Conservation (phyloP, 345 rosid species). For the Populus alba region DNA sequence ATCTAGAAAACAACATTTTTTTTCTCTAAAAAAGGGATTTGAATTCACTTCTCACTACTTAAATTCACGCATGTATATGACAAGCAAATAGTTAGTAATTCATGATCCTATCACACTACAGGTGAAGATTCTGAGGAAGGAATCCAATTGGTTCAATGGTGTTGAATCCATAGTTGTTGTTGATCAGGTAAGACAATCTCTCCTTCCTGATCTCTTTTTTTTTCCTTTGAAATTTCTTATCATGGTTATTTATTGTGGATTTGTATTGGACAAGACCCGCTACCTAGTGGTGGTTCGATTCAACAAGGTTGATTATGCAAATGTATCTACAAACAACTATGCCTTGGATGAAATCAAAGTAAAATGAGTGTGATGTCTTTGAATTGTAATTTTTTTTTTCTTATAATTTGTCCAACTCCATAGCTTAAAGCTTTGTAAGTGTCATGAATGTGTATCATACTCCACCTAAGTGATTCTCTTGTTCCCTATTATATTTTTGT, state of each 20-base stretch:
- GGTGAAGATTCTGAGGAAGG: constrained; percentile 87
- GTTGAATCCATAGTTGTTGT: constrained; percentile 82
- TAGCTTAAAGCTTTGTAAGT: constrained; percentile 28
- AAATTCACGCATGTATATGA: background rate
- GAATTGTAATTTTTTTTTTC: constrained; percentile 23
- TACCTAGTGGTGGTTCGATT: constrained; percentile 96
- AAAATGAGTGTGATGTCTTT: constrained; percentile 32
- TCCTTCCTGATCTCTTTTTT: background rate
- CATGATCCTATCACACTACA: constrained; percentile 14
- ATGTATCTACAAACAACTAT: constrained; percentile 91
- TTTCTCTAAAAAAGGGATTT: background rate
- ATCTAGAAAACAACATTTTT: no score
- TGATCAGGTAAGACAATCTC: constrained; percentile 58
- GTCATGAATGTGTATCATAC: constrained; percentile 31
- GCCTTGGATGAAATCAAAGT: constrained; percentile 84
- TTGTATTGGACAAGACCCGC: constrained; percentile 48
- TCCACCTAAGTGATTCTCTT: constrained; percentile 13
- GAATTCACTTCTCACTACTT: background rate
- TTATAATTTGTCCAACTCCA: background rate
- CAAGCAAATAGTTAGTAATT: background rate
- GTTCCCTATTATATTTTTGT: background rate
- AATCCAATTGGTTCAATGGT: constrained; percentile 89
- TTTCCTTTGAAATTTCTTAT: background rate
- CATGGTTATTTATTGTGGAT: background rate
- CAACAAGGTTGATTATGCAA: constrained; percentile 81